These are phyloP conservation scores for Aspergillus panamensis DNA, from an alignment of 495 filamentous ascomycete genomes.

Conservation along the genomic window DNA sequence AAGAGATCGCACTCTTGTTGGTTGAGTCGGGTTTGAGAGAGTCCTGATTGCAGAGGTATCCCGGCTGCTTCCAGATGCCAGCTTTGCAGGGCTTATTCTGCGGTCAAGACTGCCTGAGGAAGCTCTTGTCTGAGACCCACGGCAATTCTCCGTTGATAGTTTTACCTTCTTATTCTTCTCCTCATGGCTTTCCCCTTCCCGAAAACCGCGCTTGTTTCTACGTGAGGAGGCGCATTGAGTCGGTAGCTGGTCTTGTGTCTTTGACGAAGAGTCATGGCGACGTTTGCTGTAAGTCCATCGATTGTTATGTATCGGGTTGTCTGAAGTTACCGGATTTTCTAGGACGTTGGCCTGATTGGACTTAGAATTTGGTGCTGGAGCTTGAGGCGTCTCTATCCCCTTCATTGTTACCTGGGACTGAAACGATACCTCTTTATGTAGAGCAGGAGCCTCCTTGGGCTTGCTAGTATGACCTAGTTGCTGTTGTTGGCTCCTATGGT, in stretches of 20 bases:
- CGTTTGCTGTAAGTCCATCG: slow-evolving; percentile 26
- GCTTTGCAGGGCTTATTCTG: slow-evolving; percentile 21
- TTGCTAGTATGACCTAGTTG: too few relatives aligned
- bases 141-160: neutral
- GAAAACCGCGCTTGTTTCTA: neutral
- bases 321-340: neutral
- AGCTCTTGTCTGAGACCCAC: slow-evolving; percentile 5
- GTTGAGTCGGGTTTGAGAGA: slow-evolving; percentile 2
- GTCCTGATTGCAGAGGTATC: slow-evolving; percentile 6
- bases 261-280: slow-evolving; percentile 2
- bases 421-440: slow-evolving; percentile 32
- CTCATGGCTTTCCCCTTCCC: neutral
- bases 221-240: neutral
- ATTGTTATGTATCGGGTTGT: slow-evolving; percentile 7
- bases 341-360: neutral
- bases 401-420: slow-evolving; percentile 6
- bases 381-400: slow-evolving; percentile 5
- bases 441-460: neutral
- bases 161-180: slow-evolving; percentile 15
- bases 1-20: slow-evolving; percentile 13
- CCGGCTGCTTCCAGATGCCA: slow-evolving; percentile 22
- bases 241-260: neutral
- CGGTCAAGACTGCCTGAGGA: slow-evolving; percentile 16
- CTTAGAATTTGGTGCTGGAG: neutral
- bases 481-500: too few relatives aligned